Evolutionary conservation across 306 rosid species (phyloP), one percentile per base, ranked within the genome.

Genomic region (Begonia peltatifolia): DNA sequence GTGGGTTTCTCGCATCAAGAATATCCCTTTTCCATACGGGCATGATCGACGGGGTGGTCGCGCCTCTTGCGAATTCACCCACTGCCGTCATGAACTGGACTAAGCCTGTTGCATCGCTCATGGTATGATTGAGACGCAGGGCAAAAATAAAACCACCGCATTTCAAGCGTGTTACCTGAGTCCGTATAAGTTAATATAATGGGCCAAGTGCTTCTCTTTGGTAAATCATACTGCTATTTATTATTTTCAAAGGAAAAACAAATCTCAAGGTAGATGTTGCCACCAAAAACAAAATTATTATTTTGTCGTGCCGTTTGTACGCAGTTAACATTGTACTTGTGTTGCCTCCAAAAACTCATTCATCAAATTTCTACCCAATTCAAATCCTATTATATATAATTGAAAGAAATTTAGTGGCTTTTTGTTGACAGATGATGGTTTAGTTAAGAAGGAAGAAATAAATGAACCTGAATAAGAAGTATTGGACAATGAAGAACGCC

Each of bases 71-170:
- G 16, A 70, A 50, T 46, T 74, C 76, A 1, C 48, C 61, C 6
- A 63, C 2, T 1, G 73, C 49, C 11, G 0, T 52, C 54, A 70
- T 10, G 68, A 75, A 63, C 12, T 17, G 53, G 13, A 2, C 1
- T 0, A 55, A 2, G 4, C 80, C 76, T 0, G 2, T 0, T 0
- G 8, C 75, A 2, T 66, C 76, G 0, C 42, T 7, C 53, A 70
- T 51, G 0, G 70, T 62, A 48, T 66, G 80, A 15, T 70, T 74
- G 11, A 66, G 1, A 0, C 70, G 67, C 15, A 62, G 0, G 0
- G 73, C 76, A 2, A 66, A 20, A 1, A 62, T 46, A 41, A 74
- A 62, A 20, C 73, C 73, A n/a, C 70, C 73, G 0, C 80, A 74
- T 0, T 16, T 55, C 0, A 70, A 47, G 4, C 54, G 15, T 0